Evolutionary conservation across 345 rosid genomes (phyloP).

Genomic region (Hevea brasiliensis): DNA sequence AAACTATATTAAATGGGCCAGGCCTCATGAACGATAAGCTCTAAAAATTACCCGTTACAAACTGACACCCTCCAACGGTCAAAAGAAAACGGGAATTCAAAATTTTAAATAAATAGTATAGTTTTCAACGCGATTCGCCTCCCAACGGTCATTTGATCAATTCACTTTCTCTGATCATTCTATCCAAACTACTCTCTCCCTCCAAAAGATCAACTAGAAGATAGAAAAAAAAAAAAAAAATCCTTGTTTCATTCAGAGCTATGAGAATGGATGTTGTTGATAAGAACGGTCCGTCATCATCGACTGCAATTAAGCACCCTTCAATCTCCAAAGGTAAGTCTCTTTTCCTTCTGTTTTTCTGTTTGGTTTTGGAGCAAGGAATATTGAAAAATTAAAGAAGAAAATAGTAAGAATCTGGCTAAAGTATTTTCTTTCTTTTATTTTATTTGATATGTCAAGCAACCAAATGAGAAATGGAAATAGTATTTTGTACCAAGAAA

Average conservation of each 20-base stretch:
- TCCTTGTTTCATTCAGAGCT: background rate
- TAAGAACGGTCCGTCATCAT: slow-evolving; percentile 10
- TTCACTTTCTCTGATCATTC: background rate
- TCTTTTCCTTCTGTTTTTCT: background rate
- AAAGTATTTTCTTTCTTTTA: background rate
- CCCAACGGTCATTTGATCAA: slow-evolving; percentile 10
- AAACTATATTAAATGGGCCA: no score
- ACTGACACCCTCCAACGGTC: slow-evolving; percentile 3
- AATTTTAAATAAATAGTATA: slow-evolving; percentile 2
- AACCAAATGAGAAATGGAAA: no score
- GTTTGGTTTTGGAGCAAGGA: background rate
- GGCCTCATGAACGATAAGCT: background rate
- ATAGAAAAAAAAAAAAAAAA: no score
- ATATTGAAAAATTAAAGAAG: background rate
- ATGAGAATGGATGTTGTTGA: slow-evolving; percentile 27
- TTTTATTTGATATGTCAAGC: background rate
- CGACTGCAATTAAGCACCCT: slow-evolving; percentile 10
- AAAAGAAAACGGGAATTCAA: background rate
- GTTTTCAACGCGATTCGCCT: background rate
- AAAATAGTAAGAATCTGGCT: background rate
- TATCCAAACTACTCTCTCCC: background rate
- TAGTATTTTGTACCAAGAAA: background rate
- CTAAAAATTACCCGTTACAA: background rate
- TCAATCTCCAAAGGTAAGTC: slow-evolving; percentile 21
- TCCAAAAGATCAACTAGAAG: no score